Percentiles rank a stretch among this genome's conserved stretches.
These are phyloP conservation scores for Lomentospora prolificans DNA, from an alignment of 2,329 filamentous ascomycete genomes.

Conservation along the genomic window DNA sequence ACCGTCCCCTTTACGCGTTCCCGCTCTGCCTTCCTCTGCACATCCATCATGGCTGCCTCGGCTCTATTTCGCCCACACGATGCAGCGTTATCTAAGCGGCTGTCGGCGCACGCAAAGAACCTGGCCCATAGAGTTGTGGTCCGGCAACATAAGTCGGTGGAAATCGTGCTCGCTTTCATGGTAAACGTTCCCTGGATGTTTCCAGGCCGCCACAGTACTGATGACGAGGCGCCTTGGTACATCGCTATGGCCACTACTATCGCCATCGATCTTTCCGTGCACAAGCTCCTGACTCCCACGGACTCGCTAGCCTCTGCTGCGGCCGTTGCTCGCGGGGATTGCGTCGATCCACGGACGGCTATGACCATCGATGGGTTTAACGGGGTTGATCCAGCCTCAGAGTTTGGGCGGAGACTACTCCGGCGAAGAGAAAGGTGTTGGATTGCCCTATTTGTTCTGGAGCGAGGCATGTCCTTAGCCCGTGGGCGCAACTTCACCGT, in stretches of 20 bases:
- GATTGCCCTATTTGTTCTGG: conserved; percentile 63
- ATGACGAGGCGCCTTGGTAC: conserved; percentile 64
- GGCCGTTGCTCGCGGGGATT: conserved; percentile 50
- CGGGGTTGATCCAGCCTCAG: conserved; percentile 50
- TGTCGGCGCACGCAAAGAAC: conserved; percentile 53
- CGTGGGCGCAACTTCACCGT: conserved; percentile 60
- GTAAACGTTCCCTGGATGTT: conserved; percentile 69
- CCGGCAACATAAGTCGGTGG: conserved; percentile 56
- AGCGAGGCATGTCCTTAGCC: conserved; percentile 61
- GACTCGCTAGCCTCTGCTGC: conserved; percentile 32
- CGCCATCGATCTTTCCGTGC: conserved; percentile 58
- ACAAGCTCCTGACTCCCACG: conserved; percentile 56
- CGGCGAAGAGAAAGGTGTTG: conserved; percentile 59
- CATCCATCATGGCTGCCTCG: conserved; percentile 59
- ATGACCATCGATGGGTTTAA: conserved; percentile 59
- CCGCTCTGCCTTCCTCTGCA: conserved; percentile 62
- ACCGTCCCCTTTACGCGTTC: conserved; percentile 55
- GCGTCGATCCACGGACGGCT: conserved; percentile 56
- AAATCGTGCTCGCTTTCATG: conserved; percentile 67
- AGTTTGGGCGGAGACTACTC: conserved; percentile 50
- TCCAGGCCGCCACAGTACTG: conserved; percentile 55
- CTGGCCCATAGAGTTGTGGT: conserved; percentile 53
- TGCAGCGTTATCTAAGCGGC: conserved; percentile 52
- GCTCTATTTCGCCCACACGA: conserved; percentile 57
- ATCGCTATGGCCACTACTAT: conserved; percentile 61